These are phyloP conservation scores for Diaporthe vexans DNA, from an alignment of 2,329 filamentous ascomycete species.

Conservation along the genomic window DNA sequence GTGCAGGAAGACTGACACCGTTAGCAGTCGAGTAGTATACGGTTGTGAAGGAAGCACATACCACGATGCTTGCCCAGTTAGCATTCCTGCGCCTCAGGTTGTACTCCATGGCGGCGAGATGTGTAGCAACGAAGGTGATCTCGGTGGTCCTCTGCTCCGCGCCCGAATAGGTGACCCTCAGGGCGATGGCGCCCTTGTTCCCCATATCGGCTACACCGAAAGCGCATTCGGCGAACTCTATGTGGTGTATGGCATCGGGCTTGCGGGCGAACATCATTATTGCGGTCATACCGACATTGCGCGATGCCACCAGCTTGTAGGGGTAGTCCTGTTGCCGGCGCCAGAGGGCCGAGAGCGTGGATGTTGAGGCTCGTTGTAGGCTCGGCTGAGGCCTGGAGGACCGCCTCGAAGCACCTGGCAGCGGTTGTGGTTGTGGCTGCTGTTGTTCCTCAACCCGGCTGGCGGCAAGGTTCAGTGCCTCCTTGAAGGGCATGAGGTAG, in stretches of 20 bases:
- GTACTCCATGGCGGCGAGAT: constrained; percentile 90
- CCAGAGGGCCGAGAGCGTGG: constrained; percentile 41
- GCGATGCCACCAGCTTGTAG: constrained; percentile 79
- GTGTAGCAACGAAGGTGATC: constrained; percentile 88
- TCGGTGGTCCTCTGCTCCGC: constrained; percentile 63
- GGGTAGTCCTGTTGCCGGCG: constrained; percentile 50
- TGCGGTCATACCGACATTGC: constrained; percentile 90
- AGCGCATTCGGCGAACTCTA: constrained; percentile 86
- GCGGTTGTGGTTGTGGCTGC: constrained; percentile 25
- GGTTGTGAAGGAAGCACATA: constrained; percentile 47
- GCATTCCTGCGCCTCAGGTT: constrained; percentile 81
- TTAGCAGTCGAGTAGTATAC: constrained; percentile 17
- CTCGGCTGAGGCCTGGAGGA: constrained; percentile 11
- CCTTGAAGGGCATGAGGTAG: constrained; percentile 80
- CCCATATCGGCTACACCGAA: constrained; percentile 91
- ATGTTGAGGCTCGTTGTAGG: constrained; percentile 38
- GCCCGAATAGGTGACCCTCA: constrained; percentile 74
- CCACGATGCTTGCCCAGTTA: constrained; percentile 89
- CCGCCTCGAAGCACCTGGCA: neutral
- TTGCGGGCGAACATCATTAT: constrained; percentile 87
- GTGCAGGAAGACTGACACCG: constrained; percentile 38
- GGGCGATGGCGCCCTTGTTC: constrained; percentile 92
- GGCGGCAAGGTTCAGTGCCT: constrained; percentile 80
- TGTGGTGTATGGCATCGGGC: constrained; percentile 69
- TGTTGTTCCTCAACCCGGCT: constrained; percentile 51